phyloP scores from a whole-genome alignment of 2,329 filamentous ascomycete genomes.

The Fusarium sp. region DNA sequence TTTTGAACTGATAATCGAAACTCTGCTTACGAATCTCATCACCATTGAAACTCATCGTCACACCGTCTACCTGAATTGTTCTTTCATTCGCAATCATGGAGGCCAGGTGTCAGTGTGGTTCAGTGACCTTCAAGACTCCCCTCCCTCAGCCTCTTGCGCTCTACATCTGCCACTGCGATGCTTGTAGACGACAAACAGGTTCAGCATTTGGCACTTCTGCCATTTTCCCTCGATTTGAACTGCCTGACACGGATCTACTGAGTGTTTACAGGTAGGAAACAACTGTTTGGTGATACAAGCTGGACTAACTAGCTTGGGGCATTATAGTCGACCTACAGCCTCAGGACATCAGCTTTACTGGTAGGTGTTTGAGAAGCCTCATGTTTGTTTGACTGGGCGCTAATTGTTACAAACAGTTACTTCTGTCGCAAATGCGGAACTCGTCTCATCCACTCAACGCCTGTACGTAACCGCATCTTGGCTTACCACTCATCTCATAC shows the following conservation, averaged over 20 bases:
- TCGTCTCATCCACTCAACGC: conserved; percentile 70
- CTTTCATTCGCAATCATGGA: conserved; percentile 59
- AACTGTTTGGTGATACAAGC: not conserved
- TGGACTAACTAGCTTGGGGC: conserved; percentile 7
- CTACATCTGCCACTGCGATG: conserved; percentile 77
- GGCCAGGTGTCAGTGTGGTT: conserved; percentile 73
- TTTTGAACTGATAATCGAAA: not conserved
- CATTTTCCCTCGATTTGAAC: conserved; percentile 74
- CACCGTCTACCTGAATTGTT: not conserved
- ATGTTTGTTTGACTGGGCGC: not conserved
- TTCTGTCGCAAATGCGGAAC: conserved; percentile 76
- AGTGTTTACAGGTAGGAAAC: conserved; percentile 62
- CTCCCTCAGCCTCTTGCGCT: conserved; percentile 69
- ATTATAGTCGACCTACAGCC: conserved; percentile 64
- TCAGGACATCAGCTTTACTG: conserved; percentile 70
- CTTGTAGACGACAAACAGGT: conserved; percentile 73
- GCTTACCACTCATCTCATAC: not conserved
- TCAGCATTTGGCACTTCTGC: conserved; percentile 77
- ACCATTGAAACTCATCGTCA: not conserved
- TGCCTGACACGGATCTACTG: conserved; percentile 62
- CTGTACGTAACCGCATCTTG: conserved; percentile 54
- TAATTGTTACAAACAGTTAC: conserved; percentile 58
- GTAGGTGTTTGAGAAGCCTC: conserved; percentile 49
- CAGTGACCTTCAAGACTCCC: conserved; percentile 72
- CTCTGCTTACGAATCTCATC: not conserved